Evolutionary conservation across 768 basidiomycete species (phyloP).

Genomic region (Xanthoconium stramineum): DNA sequence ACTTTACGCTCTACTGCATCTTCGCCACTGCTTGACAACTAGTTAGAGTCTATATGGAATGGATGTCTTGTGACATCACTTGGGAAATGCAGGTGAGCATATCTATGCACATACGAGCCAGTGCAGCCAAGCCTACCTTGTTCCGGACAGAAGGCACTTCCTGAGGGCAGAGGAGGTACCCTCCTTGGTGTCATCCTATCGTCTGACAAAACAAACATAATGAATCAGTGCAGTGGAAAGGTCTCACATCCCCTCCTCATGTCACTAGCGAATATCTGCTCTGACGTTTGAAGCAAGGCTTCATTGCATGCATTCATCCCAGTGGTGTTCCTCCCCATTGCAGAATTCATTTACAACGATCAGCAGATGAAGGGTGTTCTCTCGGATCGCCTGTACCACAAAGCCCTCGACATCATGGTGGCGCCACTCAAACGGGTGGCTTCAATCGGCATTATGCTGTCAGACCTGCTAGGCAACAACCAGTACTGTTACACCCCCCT

Average conservation of each 20-base stretch:
- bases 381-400: conserved; percentile 17
- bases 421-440: conserved; percentile 16
- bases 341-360: conserved; percentile 17
- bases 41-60: no score
- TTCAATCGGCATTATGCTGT: conserved; percentile 15
- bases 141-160: neutral
- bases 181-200: no score
- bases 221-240: neutral
- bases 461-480: conserved; percentile 21
- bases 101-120: no score
- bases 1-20: conserved; percentile 10
- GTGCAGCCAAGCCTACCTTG: no score
- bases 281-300: neutral
- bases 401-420: conserved; percentile 16
- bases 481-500: conserved; percentile 28
- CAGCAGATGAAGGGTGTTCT: conserved; percentile 8
- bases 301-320: neutral
- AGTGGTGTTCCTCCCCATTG: neutral
- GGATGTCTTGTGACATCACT: neutral
- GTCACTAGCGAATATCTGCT: neutral
- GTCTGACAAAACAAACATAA: no score
- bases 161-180: neutral
- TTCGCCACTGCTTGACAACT: neutral
- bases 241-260: neutral
- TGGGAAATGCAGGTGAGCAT: conserved; percentile 27